Evolutionary conservation across 352 stramenopile species (phyloP).

Genomic region (Phytopythium oedochilum): DNA sequence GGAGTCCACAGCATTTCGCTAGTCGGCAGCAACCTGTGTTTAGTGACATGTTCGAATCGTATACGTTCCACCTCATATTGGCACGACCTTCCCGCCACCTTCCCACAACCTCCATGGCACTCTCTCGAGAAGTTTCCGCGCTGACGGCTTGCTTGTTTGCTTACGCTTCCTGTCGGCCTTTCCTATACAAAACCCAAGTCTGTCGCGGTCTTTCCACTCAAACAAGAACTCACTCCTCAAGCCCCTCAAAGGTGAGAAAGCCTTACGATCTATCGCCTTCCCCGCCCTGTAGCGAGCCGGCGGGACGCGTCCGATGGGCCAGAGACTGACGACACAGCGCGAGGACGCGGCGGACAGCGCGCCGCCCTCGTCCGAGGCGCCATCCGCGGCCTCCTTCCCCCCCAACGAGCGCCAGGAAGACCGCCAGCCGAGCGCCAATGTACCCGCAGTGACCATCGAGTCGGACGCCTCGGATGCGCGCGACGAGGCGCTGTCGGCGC

Average conservation of each 20-base stretch:
- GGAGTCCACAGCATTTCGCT: no score
- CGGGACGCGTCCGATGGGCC: neutral
- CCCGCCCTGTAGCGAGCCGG: neutral
- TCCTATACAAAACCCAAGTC: neutral
- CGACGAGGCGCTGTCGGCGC: neutral
- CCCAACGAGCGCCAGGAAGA: neutral
- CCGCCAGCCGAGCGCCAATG: neutral
- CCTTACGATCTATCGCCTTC: neutral
- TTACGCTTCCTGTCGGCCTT: neutral
- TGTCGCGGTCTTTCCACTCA: neutral
- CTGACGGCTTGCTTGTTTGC: neutral
- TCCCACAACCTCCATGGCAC: no score
- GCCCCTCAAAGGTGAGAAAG: neutral
- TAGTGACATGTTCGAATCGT: no score
- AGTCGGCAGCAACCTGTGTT: no score
- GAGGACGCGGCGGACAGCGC: neutral
- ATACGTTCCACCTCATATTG: no score
- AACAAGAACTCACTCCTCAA: neutral
- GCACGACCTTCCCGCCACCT: no score
- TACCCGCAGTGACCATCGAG: neutral
- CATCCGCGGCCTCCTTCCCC: neutral
- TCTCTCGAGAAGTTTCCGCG: no score
- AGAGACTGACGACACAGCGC: constrained; percentile 1
- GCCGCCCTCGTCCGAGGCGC: neutral
- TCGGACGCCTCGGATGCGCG: neutral